phyloP scores from a whole-genome alignment of 768 basidiomycete species.

The Suillus subluteus region DNA sequence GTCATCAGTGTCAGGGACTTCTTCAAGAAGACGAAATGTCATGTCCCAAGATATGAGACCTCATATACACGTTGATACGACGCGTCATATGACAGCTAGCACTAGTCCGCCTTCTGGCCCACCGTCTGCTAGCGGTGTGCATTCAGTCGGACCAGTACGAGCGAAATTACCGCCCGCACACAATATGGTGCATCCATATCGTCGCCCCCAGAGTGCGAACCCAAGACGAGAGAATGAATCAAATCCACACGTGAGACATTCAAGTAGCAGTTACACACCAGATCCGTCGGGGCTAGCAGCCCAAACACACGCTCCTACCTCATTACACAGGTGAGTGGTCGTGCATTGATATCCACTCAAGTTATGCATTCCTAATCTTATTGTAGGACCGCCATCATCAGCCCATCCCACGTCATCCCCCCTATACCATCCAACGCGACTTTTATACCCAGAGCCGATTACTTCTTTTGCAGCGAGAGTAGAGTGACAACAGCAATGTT shows the following conservation, averaged over 20 bases:
- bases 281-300: constrained; percentile 15
- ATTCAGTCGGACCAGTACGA: constrained; percentile 29
- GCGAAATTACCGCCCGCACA: constrained; percentile 28
- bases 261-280: constrained; percentile 23
- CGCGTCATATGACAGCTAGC: constrained; percentile 30
- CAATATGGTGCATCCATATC: constrained; percentile 16
- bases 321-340: constrained; percentile 16
- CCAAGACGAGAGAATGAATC: constrained; percentile 38
- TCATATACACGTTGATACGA: constrained; percentile 36
- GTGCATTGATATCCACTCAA: constrained; percentile 13
- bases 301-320: constrained; percentile 9
- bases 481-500: constrained; percentile 60
- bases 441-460: constrained; percentile 62
- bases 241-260: constrained; percentile 31
- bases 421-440: constrained; percentile 19
- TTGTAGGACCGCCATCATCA: constrained; percentile 27
- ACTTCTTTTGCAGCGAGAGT: constrained; percentile 56
- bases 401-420: constrained; percentile 24
- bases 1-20: constrained; percentile 16
- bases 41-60: constrained; percentile 36
- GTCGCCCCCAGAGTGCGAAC: constrained; percentile 25
- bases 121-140: constrained; percentile 30
- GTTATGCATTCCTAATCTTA: constrained; percentile 14
- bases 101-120: constrained; percentile 35
- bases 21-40: constrained; percentile 10